Conservation (phyloP, 2,329 filamentous ascomycete species). For the Leptographium wingfieldii region DNA sequence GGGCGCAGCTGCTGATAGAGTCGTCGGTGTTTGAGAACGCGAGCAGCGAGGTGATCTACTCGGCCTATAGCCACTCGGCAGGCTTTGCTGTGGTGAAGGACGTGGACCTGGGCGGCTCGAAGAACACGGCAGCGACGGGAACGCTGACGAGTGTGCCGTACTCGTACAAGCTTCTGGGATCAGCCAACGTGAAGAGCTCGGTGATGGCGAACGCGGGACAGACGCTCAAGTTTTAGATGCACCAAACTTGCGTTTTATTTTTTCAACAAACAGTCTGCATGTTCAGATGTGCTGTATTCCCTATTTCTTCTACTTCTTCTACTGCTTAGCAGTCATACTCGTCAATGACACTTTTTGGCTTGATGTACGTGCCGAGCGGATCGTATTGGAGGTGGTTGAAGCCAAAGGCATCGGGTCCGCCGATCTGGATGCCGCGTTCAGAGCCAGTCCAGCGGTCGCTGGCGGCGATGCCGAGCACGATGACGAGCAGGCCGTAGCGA, state of each 20-base stretch:
- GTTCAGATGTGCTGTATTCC: too few relatives aligned
- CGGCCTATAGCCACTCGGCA: slow-evolving; percentile 26
- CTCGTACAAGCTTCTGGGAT: slow-evolving; percentile 38
- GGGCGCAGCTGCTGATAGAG: slow-evolving; percentile 46
- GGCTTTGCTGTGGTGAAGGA: slow-evolving; percentile 30
- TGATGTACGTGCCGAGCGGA: slow-evolving; percentile 33
- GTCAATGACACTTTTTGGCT: slow-evolving; percentile 40
- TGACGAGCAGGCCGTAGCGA: slow-evolving; percentile 36
- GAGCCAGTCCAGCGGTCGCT: slow-evolving; percentile 38
- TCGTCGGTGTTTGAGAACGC: slow-evolving; percentile 36
- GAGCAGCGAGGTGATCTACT: slow-evolving; percentile 24
- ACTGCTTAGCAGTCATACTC: slow-evolving; percentile 23
- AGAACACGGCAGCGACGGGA: slow-evolving; percentile 35
- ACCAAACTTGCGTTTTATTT: not conserved
- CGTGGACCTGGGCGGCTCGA: slow-evolving; percentile 29
- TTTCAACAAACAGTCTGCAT: not conserved
- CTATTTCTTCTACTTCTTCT: not conserved
- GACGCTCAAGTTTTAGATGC: slow-evolving; percentile 21
- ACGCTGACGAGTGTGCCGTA: slow-evolving; percentile 41
- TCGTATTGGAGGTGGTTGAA: slow-evolving; percentile 34
- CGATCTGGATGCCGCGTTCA: slow-evolving; percentile 33
- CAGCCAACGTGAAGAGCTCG: slow-evolving; percentile 29
- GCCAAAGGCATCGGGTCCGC: slow-evolving; percentile 35
- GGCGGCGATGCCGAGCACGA: slow-evolving; percentile 39
- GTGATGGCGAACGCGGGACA: slow-evolving; percentile 26